Percentiles rank a stretch among this genome's conserved stretches.
These are phyloP conservation scores for Penicillium egyptiacum DNA, from an alignment of 495 filamentous ascomycete genomes.

Conservation along the genomic window DNA sequence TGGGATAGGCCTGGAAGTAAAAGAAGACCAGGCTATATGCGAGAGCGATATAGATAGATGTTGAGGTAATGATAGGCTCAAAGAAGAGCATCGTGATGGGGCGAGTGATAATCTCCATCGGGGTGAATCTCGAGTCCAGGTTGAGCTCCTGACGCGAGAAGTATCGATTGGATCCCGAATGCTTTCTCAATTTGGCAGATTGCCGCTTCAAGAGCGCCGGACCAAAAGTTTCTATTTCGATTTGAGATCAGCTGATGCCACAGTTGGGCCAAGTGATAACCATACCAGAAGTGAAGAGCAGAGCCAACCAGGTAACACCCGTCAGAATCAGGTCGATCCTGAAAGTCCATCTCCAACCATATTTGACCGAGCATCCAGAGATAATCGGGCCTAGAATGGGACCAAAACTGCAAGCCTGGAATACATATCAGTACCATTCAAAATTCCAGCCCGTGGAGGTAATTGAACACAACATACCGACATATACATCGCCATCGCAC, in stretches of 20 bases:
- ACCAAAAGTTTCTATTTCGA: slow-evolving; percentile 61
- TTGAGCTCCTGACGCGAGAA: slow-evolving; percentile 43
- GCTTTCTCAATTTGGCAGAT: slow-evolving; percentile 61
- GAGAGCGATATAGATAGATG: slow-evolving; percentile 66
- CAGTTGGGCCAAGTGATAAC: slow-evolving; percentile 2
- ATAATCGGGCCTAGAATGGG: slow-evolving; percentile 68
- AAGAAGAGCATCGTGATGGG: slow-evolving; percentile 47
- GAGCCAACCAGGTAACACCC: slow-evolving; percentile 42
- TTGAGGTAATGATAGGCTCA: slow-evolving; percentile 66
- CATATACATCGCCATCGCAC: slow-evolving; percentile 72
- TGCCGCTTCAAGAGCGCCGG: slow-evolving; percentile 65
- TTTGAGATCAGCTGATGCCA: not conserved
- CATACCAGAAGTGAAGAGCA: slow-evolving; percentile 51
- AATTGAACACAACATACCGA: slow-evolving; percentile 47
- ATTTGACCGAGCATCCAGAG: slow-evolving; percentile 57
- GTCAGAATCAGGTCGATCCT: slow-evolving; percentile 62
- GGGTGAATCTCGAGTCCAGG: slow-evolving; percentile 40
- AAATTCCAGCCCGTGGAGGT: not conserved
- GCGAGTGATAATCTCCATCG: slow-evolving; percentile 47
- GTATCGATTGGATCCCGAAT: slow-evolving; percentile 49
- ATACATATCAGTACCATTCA: slow-evolving; percentile 8
- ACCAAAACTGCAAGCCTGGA: slow-evolving; percentile 62
- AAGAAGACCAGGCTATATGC: slow-evolving; percentile 74
- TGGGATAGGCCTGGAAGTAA: slow-evolving; percentile 66
- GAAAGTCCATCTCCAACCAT: slow-evolving; percentile 67